These are phyloP conservation scores for Dichotomocladium elegans DNA, from an alignment of 371 early-diverging fungal species.

Conservation along the genomic window DNA sequence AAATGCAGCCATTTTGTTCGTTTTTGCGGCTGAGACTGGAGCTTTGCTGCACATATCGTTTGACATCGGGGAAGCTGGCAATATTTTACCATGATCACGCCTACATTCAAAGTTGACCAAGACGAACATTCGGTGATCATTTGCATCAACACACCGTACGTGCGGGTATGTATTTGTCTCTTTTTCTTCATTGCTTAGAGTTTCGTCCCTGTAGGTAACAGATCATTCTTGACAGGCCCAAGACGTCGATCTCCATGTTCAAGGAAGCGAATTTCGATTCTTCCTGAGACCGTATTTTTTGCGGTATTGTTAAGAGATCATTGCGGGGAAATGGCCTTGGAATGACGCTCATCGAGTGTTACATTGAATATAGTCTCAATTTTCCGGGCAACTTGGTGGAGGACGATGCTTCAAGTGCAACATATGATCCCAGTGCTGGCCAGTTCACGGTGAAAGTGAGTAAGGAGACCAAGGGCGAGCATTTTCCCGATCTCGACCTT, in stretches of 20 bases:
- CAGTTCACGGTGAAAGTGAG: slow-evolving; percentile 70
- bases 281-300: slow-evolving; percentile 79
- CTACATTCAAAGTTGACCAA: slow-evolving; percentile 79
- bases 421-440: slow-evolving; percentile 78
- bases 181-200: background rate
- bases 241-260: slow-evolving; percentile 78
- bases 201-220: background rate
- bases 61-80: too few relatives aligned
- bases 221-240: slow-evolving; percentile 54
- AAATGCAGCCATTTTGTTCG: too few relatives aligned
- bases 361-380: slow-evolving; percentile 55
- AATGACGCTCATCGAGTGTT: background rate
- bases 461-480: slow-evolving; percentile 75
- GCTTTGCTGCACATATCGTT: too few relatives aligned
- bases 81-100: slow-evolving; percentile 95
- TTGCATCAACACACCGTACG: slow-evolving; percentile 76
- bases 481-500: slow-evolving; percentile 87
- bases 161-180: slow-evolving; percentile 64
- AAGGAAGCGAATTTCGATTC: slow-evolving; percentile 76
- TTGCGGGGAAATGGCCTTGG: background rate
- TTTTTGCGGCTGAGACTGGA: too few relatives aligned
- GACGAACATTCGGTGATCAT: slow-evolving; percentile 71
- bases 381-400: slow-evolving; percentile 83
- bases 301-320: slow-evolving; percentile 40
- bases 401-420: slow-evolving; percentile 80